Conservation (phyloP, 306 rosid species). For the Ormosia semicastrata region DNA sequence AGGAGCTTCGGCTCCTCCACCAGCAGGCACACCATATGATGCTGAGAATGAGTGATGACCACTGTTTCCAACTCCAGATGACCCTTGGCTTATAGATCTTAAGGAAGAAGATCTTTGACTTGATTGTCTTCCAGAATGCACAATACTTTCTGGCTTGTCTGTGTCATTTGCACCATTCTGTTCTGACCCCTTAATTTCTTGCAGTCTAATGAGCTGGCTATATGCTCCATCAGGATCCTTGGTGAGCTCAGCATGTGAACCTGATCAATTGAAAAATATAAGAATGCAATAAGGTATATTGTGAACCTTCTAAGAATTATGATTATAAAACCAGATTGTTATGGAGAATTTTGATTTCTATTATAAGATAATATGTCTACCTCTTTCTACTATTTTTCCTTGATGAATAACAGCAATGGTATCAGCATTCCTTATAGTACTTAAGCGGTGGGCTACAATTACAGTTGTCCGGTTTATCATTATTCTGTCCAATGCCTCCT, state of each 20-base stretch:
- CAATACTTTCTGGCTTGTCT: conserved; percentile 26
- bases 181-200: conserved; percentile 42
- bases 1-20: conserved; percentile 22
- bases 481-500: conserved; percentile 64
- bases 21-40: conserved; percentile 38
- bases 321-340: not conserved
- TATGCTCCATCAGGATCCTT: conserved; percentile 63
- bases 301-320: not conserved
- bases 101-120: conserved; percentile 37
- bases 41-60: conserved; percentile 44
- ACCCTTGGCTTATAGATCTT: conserved; percentile 46
- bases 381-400: conserved; percentile 64
- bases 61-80: conserved; percentile 55
- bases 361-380: conserved; percentile 23
- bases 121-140: conserved; percentile 38
- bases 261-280: conserved; percentile 39
- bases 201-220: conserved; percentile 62
- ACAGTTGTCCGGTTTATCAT: conserved; percentile 67
- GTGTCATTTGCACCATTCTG: conserved; percentile 32
- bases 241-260: conserved; percentile 58
- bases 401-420: conserved; percentile 55
- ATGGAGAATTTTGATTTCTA: no score
- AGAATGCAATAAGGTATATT: not conserved
- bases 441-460: conserved; percentile 71
- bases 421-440: conserved; percentile 58